Conservation (phyloP, 768 basidiomycete species). For the Cystobasidium ongulense region DNA sequence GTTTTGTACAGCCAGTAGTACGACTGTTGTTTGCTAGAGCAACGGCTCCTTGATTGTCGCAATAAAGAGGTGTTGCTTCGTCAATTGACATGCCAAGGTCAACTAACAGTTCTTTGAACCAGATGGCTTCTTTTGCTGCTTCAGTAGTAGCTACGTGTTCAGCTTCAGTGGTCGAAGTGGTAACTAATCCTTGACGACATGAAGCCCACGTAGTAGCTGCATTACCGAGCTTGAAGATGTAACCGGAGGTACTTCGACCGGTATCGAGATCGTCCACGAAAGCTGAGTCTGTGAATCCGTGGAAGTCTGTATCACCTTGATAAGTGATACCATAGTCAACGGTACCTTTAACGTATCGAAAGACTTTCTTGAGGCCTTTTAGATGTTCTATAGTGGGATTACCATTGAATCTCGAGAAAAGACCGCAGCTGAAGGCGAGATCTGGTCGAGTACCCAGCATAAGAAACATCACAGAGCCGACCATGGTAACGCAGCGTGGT, state of each 20-base stretch:
- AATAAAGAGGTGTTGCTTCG: not conserved
- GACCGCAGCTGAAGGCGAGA: not conserved
- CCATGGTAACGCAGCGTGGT: not conserved
- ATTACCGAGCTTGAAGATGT: not conserved
- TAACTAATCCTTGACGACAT: not conserved
- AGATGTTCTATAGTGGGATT: not conserved
- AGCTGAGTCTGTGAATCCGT: not conserved
- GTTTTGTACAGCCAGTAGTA: not conserved
- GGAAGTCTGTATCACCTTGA: not conserved
- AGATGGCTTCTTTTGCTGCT: not conserved
- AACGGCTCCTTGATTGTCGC: not conserved
- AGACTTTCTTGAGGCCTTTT: not conserved
- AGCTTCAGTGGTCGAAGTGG: not conserved
- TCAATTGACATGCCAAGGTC: not conserved
- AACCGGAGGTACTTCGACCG: not conserved
- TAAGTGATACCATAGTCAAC: not conserved
- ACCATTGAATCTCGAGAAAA: not conserved
- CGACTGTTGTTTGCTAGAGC: not conserved
- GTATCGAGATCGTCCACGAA: not conserved
- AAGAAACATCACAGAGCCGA: not conserved
- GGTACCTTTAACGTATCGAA: not conserved
- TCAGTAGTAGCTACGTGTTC: not conserved
- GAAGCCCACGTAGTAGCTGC: not conserved
- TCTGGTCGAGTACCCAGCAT: not conserved
- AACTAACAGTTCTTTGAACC: not conserved